A percentile compares a stretch with the other conserved stretches of the same genome.
Evolutionary conservation across 2,329 filamentous ascomycete species (phyloP).

Genomic region (Rhynchosporium agropyri): DNA sequence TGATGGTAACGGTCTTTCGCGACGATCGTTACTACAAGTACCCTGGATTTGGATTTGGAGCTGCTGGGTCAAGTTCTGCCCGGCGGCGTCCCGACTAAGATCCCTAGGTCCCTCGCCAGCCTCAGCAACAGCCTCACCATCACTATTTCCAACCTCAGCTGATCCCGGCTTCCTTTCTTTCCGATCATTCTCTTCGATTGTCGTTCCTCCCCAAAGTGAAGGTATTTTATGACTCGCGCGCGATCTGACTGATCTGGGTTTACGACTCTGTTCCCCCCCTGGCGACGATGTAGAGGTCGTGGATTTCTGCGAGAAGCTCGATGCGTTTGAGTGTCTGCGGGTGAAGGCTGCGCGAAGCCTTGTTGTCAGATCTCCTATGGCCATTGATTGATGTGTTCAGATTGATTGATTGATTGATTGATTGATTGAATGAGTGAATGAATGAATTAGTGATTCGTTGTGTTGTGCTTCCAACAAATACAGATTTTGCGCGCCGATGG

Average conservation of each 20-base stretch:
- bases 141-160: slow-evolving; percentile 13
- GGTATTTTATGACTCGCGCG: slow-evolving; percentile 22
- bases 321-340: slow-evolving; percentile 32
- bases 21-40: slow-evolving; percentile 29
- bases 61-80: slow-evolving; percentile 9
- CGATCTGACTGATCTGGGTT: slow-evolving; percentile 21
- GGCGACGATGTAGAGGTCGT: background rate
- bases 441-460: no score
- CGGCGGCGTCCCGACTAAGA: slow-evolving; percentile 7
- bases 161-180: slow-evolving; percentile 4
- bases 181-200: slow-evolving; percentile 27
- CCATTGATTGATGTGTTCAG: slow-evolving; percentile 27
- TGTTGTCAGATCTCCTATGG: slow-evolving; percentile 36
- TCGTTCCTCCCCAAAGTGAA: slow-evolving; percentile 20
- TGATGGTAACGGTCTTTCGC: slow-evolving; percentile 23
- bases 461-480: no score
- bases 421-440: no score
- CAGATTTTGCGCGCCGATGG: no score
- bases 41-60: background rate
- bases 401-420: no score
- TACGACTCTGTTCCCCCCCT: slow-evolving; percentile 5
- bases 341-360: slow-evolving; percentile 35
- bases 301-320: slow-evolving; percentile 26
- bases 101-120: slow-evolving; percentile 3
- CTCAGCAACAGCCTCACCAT: slow-evolving; percentile 8